A percentile compares a stretch with the other conserved stretches of the same genome.
phyloP scores from a whole-genome alignment of 306 rosid species.

The Dalbergia cochinchinensis region DNA sequence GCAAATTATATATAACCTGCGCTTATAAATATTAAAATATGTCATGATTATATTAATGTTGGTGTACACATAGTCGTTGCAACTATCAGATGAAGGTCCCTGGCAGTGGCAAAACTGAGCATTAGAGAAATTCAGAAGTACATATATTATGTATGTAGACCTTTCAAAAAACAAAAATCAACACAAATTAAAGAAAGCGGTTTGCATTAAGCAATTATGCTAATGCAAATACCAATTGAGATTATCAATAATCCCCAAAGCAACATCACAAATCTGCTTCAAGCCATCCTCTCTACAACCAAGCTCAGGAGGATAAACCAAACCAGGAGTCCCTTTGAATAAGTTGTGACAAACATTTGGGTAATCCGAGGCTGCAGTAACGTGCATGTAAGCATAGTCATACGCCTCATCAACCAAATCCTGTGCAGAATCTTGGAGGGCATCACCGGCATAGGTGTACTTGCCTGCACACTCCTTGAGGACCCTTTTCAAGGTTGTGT shows the following conservation, averaged over 20 bases:
- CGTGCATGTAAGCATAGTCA: conserved; percentile 83
- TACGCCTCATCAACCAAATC: conserved; percentile 66
- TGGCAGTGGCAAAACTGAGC: background rate
- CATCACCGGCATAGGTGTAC: conserved; percentile 68
- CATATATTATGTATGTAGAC: no score
- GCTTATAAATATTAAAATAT: background rate
- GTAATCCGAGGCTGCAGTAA: conserved; percentile 80
- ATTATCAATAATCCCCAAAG: conserved; percentile 79
- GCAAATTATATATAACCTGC: background rate
- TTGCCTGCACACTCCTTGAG: conserved; percentile 81
- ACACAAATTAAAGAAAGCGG: background rate
- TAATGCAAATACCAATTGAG: conserved; percentile 51
- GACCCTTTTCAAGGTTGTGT: conserved; percentile 52
- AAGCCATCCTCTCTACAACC: conserved; percentile 73
- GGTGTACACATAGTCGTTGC: background rate
- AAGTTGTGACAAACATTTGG: conserved; percentile 83
- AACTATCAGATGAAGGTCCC: no score
- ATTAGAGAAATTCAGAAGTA: background rate
- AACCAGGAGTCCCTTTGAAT: conserved; percentile 56
- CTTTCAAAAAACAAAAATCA: background rate
- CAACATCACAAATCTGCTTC: conserved; percentile 84
- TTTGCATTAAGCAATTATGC: conserved; percentile 6
- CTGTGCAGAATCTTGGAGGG: conserved; percentile 65
- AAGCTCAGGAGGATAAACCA: conserved; percentile 74
- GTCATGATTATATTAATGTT: background rate